Evolutionary conservation across 2,329 filamentous ascomycete genomes (phyloP).

Genomic region (Cercospora berteroae): DNA sequence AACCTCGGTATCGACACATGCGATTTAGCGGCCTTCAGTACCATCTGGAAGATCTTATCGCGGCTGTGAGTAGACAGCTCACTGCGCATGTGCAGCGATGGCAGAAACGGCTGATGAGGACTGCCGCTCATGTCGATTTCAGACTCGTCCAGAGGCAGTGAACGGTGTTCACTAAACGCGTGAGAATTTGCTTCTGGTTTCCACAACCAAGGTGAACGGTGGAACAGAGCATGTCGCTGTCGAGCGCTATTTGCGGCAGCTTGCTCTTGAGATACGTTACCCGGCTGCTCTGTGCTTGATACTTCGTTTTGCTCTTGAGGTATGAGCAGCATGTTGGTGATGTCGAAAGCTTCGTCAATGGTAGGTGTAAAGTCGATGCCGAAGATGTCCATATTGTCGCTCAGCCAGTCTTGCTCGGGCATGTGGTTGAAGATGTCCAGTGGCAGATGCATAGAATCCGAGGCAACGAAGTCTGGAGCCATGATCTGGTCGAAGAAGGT

Average conservation of each 20-base stretch:
- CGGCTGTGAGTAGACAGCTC: conserved; percentile 27
- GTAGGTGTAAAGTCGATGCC: conserved; percentile 24
- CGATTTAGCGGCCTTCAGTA: conserved; percentile 33
- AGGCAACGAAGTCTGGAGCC: conserved; percentile 22
- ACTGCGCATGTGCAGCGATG: conserved; percentile 31
- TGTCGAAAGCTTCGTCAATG: conserved; percentile 20
- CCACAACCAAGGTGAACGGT: conserved; percentile 31
- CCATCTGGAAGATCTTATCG: conserved; percentile 36
- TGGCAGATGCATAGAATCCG: conserved; percentile 11
- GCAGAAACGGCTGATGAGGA: conserved; percentile 33
- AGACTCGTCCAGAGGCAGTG: conserved; percentile 31
- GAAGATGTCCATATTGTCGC: conserved; percentile 21
- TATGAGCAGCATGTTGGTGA: neutral
- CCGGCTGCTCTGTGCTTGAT: neutral
- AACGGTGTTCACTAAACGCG: conserved; percentile 35
- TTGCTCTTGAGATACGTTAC: neutral
- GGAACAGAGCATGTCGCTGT: conserved; percentile 19
- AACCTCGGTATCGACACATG: conserved; percentile 35
- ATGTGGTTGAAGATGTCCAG: conserved; percentile 22
- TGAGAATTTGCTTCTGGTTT: conserved; percentile 33
- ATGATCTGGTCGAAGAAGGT: conserved; percentile 29
- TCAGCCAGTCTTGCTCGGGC: conserved; percentile 22
- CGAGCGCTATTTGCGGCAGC: neutral
- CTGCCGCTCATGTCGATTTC: conserved; percentile 34
- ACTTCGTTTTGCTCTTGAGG: neutral